Evolutionary conservation across 2,329 filamentous ascomycete genomes (phyloP).

Genomic region (Pseudogymnoascus pannorum): DNA sequence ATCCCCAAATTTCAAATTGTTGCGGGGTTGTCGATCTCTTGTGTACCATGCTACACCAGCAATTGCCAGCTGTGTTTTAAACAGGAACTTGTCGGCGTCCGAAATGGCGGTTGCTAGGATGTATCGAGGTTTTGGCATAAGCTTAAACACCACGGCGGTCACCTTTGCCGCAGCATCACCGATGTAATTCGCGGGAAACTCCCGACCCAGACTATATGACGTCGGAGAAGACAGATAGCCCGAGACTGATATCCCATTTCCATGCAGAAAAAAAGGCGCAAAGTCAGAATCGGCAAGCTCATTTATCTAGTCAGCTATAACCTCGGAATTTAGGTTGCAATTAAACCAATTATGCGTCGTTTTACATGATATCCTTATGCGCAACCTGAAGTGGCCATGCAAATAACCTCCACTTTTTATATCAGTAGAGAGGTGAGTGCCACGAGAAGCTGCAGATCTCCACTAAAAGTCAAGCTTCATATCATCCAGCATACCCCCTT

Average conservation of each 20-base stretch:
- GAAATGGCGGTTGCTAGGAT: not conserved
- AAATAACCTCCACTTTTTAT: not conserved
- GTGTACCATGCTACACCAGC: not conserved
- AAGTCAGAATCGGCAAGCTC: not conserved
- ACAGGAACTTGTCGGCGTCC: not conserved
- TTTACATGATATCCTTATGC: not conserved
- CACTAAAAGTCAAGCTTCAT: conserved; percentile 13
- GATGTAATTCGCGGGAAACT: not conserved
- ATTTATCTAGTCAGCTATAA: not conserved
- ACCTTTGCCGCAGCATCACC: not conserved
- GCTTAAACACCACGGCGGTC: not conserved
- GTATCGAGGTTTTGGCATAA: not conserved
- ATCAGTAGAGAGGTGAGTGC: not conserved
- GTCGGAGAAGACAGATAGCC: no score
- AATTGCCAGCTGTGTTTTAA: not conserved
- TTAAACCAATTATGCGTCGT: not conserved
- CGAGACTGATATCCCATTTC: not conserved
- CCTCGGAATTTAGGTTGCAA: not conserved
- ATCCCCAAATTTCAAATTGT: not conserved
- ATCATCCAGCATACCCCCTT: conserved; percentile 12
- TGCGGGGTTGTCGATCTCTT: not conserved
- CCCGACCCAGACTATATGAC: no score
- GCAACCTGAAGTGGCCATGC: not conserved
- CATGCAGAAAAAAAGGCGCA: not conserved
- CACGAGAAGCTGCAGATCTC: not conserved